These are phyloP conservation scores for Fusarium globosum DNA, from an alignment of 2,329 filamentous ascomycete genomes.

Conservation along the genomic window DNA sequence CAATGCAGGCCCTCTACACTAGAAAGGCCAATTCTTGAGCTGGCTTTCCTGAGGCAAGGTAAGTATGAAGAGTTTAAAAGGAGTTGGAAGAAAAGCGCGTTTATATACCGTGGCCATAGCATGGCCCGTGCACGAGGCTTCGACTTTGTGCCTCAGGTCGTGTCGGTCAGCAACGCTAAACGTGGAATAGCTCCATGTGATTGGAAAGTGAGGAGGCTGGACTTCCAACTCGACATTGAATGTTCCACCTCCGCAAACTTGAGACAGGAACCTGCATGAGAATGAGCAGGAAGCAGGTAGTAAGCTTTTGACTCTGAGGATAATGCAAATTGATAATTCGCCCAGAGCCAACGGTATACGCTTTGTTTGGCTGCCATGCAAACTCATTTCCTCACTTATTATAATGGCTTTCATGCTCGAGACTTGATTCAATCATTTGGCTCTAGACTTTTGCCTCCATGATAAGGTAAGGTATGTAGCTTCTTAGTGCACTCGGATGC, in stretches of 20 bases:
- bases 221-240: neutral
- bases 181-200: neutral
- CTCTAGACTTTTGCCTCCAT: conserved; percentile 16
- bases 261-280: conserved; percentile 16
- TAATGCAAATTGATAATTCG: neutral
- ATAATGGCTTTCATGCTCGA: neutral
- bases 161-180: neutral
- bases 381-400: conserved; percentile 1
- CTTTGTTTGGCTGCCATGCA: neutral
- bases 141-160: conserved; percentile 63
- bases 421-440: neutral
- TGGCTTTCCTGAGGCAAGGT: conserved; percentile 59
- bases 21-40: conserved; percentile 59
- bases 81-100: neutral
- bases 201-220: conserved; percentile 4
- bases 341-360: neutral
- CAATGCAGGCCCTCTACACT: conserved; percentile 65
- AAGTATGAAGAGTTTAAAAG: conserved; percentile 61
- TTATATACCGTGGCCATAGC: conserved; percentile 48
- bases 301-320: neutral
- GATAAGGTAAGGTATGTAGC: conserved; percentile 26
- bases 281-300: neutral
- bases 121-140: conserved; percentile 48
- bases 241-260: conserved; percentile 13
- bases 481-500: conserved; percentile 31